Evolutionary conservation across 176 grass and related monocot genomes (phyloP).

Genomic region (Bonia amplexicaulis): DNA sequence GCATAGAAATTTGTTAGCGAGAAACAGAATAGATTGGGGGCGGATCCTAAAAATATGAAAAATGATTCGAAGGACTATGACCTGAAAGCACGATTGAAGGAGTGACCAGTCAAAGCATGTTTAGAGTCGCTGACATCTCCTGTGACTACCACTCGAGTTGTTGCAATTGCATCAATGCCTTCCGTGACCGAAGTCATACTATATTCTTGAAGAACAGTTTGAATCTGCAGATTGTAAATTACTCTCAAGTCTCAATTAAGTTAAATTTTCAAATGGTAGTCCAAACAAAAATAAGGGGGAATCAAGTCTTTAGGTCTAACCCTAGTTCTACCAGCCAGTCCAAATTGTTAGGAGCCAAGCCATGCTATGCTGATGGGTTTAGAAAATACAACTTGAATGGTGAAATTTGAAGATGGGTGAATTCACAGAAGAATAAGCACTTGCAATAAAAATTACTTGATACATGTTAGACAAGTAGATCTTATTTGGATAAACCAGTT

Average conservation of each 20-base stretch:
- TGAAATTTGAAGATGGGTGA: background rate
- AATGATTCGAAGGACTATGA: background rate
- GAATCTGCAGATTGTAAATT: conserved; percentile 40
- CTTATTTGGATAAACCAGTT: background rate
- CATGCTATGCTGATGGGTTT: background rate
- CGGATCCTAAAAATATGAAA: background rate
- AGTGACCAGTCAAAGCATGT: conserved; percentile 40
- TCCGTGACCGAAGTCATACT: conserved; percentile 76
- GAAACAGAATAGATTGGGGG: background rate
- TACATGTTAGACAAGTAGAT: background rate
- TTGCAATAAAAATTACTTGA: background rate
- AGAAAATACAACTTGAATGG: background rate
- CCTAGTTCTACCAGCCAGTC: background rate
- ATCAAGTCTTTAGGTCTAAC: background rate
- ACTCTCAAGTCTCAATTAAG: background rate
- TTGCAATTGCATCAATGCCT: conserved; percentile 96
- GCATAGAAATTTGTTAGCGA: background rate
- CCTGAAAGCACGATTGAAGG: conserved; percentile 70
- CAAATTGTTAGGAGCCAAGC: background rate
- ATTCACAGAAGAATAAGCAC: background rate
- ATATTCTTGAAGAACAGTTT: conserved; percentile 75
- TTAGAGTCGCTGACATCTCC: conserved; percentile 35
- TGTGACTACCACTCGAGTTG: conserved; percentile 63
- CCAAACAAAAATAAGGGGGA: background rate
- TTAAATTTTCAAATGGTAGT: background rate